Base-by-base conservation (phyloP, 768 basidiomycete genomes). In the Calocera cornea region DNA sequence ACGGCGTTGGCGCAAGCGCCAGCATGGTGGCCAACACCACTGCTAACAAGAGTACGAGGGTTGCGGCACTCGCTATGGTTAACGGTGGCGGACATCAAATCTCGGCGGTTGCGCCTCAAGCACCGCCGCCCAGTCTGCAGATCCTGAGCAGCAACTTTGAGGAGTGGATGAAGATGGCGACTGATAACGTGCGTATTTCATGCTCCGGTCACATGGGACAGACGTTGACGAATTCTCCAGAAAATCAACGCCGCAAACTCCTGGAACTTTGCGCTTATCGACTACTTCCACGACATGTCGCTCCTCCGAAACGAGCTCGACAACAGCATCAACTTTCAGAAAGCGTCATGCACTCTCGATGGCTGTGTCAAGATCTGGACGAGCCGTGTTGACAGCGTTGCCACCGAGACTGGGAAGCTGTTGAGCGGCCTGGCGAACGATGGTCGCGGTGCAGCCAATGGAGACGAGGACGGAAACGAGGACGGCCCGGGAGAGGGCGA, bases 131-230 rank as follows among this genome's bases (percentile, higher is more conserved):
- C 22, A 73, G 88, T 0, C 77, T 87, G 71, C 90, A 95, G 70
- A 83, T 93, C n/a, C 90, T 91, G 85, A 91, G 82, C 77, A 88
- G 87, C 41, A 97, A 94, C 72, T 97, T 88, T 73, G 97, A 99
- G 76, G 94, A 98, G 77, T 98, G 97, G 97, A 98, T 99, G 95
- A 98, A 98, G 81, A 87, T 98, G 87, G 94, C 95, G 0, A 98
- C 95, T 1, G 95, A 98, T 75, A 98, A 98, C 77, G 97, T 97
- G 75, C 72, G 86, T 80, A 2, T n/a, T 34, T 66, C 41, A n/a
- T 64, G 64, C 29, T 16, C 65, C 34, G 11, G 60, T 31, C 34
- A 2, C 60, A 22, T 63, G 29, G 17, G 68, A 70, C 49, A 76
- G 66, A 41, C 63, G 67, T 41, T 66, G 36, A 33, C 66, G 31